Conservation (phyloP, 441 rosid genomes). For the Lepidium campestre region DNA sequence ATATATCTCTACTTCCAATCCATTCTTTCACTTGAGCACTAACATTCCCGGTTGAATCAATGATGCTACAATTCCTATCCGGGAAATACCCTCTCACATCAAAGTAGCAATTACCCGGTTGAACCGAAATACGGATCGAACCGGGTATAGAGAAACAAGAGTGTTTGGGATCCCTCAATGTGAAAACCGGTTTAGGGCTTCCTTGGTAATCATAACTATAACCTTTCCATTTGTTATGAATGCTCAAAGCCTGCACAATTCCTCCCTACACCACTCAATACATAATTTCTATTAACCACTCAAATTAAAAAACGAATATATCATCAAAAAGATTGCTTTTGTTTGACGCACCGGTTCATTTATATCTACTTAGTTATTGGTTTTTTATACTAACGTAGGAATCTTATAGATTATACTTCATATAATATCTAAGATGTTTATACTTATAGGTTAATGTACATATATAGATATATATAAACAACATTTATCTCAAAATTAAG, state of each 20-base stretch:
- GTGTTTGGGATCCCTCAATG: constrained; percentile 47
- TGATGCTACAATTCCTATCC: constrained; percentile 50
- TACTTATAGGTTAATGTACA: no score
- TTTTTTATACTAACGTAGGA: not conserved
- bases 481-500: no score
- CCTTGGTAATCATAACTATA: constrained; percentile 58
- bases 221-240: constrained; percentile 73
- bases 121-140: constrained; percentile 16
- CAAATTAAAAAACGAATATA: not conserved
- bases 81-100: constrained; percentile 67
- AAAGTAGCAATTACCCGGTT: constrained; percentile 22
- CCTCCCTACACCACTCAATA: constrained; percentile 44
- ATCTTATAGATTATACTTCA: not conserved
- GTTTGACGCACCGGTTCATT: not conserved
- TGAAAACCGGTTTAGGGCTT: constrained; percentile 54
- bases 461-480: no score
- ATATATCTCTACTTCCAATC: constrained; percentile 56
- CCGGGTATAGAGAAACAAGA: constrained; percentile 36
- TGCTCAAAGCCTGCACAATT: constrained; percentile 59
- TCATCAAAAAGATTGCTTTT: not conserved
- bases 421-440: not conserved
- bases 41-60: constrained; percentile 43
- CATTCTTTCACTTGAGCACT: constrained; percentile 53
- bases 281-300: not conserved
- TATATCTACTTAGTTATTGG: not conserved